Conservation (phyloP, 768 basidiomycete species). For the Boletellus emodensis region DNA sequence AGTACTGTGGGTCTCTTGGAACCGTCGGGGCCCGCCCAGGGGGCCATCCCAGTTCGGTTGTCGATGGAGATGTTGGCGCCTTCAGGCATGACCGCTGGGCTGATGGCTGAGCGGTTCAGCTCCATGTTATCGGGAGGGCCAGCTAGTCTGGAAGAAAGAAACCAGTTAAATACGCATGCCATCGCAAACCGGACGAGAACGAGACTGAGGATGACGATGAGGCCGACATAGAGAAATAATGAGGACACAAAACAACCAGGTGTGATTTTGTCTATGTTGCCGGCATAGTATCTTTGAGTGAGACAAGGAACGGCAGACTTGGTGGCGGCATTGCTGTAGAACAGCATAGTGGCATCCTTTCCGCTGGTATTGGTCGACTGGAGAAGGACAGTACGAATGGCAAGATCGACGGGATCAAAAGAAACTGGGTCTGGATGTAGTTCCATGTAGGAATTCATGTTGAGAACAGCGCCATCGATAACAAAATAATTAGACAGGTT, state of each 20-base stretch:
- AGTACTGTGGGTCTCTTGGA: conserved; percentile 48
- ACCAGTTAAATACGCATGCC: conserved; percentile 98
- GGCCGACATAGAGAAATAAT: conserved; percentile 83
- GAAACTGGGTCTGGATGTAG: conserved; percentile 65
- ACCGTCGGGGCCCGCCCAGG: conserved; percentile 72
- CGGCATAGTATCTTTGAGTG: conserved; percentile 81
- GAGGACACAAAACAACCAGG: conserved; percentile 93
- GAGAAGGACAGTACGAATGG: conserved; percentile 70
- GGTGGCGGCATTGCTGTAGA: conserved; percentile 67
- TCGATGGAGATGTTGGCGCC: conserved; percentile 94
- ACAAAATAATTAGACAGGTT: conserved; percentile 74
- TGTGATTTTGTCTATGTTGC: conserved; percentile 94
- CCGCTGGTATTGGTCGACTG: conserved; percentile 50
- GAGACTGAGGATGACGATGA: conserved; percentile 87
- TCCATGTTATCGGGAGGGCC: conserved; percentile 68
- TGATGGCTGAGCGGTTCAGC: conserved; percentile 80
- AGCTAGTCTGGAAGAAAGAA: conserved; percentile 78
- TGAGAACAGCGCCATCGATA: conserved; percentile 90
- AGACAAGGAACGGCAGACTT: conserved; percentile 75
- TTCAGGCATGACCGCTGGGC: conserved; percentile 93
- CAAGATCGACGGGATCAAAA: conserved; percentile 75
- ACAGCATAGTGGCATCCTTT: conserved; percentile 87
- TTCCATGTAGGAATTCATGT: conserved; percentile 81
- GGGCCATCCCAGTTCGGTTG: conserved; percentile 88
- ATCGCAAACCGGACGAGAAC: conserved; percentile 91